Percentiles rank a stretch among this genome's conserved stretches.
These are phyloP conservation scores for Orbilia brochopaga DNA, from an alignment of 2,329 filamentous ascomycete species.

Conservation along the genomic window DNA sequence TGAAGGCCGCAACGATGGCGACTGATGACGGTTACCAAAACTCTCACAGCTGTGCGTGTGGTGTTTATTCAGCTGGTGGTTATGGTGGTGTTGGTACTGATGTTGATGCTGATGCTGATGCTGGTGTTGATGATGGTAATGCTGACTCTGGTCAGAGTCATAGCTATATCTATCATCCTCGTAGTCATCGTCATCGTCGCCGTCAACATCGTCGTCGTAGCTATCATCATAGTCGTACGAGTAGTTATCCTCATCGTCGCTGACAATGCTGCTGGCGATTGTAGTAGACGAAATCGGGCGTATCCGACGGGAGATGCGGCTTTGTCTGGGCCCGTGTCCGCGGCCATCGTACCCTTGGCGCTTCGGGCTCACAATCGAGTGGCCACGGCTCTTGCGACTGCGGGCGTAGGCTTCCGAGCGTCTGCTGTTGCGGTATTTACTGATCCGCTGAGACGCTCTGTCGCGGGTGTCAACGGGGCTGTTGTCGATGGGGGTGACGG, in stretches of 20 bases:
- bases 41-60: neutral
- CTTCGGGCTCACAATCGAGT: neutral
- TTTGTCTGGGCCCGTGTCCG: slow-evolving; percentile 1
- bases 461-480: neutral
- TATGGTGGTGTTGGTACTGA: slow-evolving; percentile 33
- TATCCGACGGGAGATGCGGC: slow-evolving; percentile 11
- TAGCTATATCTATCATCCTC: slow-evolving; percentile 22
- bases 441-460: neutral
- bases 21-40: neutral
- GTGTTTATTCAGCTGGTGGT: slow-evolving; percentile 6
- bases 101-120: slow-evolving; percentile 12
- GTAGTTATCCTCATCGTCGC: slow-evolving; percentile 6
- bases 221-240: slow-evolving; percentile 15
- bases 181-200: slow-evolving; percentile 23
- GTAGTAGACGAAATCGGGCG: slow-evolving; percentile 42
- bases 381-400: neutral
- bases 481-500: slow-evolving; percentile 1
- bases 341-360: slow-evolving; percentile 2
- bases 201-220: slow-evolving; percentile 15
- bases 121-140: slow-evolving; percentile 18
- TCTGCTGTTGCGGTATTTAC: neutral
- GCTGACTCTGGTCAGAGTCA: slow-evolving; percentile 5
- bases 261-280: slow-evolving; percentile 28
- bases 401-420: neutral
- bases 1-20: neutral